Evolutionary conservation across 2,329 filamentous ascomycete genomes (phyloP), one percentile per base, ranked within the genome.

Genomic region (Metarhizium anisopliae): DNA sequence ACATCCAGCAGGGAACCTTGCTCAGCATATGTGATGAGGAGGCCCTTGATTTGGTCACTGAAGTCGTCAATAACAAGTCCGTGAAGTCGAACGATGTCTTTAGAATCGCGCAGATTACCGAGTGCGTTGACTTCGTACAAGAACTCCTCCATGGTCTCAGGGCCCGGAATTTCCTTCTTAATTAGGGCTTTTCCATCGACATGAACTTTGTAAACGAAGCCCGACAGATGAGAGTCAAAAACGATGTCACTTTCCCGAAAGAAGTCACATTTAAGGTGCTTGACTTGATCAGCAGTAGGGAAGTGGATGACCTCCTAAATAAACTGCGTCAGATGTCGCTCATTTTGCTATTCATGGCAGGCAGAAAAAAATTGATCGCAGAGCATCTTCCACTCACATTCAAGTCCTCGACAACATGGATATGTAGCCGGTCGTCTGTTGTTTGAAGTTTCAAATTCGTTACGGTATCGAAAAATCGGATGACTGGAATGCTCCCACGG

Each of bases 161-260:
- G 93, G 1, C 93, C 92, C 0, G 94, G 94, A 16, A 99, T 97
- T 67, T 99, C 94, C 70, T 99, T 99, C 71, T 97, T 97, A 72
- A 99, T 96, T 64, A 91, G 86, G 2, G 83, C 75, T 56, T 79
- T 74, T 10, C 82, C 84, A 56, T 82, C 76, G 40, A 91, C 82
- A 14, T 76, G 80, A 56, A 99, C 90, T 68, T 95, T 95, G 78
- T 97, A 99, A 18, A 97, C 94, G 67, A 97, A 99, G 1, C 94
- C 94, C 25, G 93, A 97, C 69, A 97, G 83, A 73, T 99, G 94
- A 1, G 90, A 89, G 62, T 95, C 89, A 64, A 99, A 96, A 47
- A 83, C 77, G 40, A 99, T 77, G 42, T 90, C 83, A 51, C 81
- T 82, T 68, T 97, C 93, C 40, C 77, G 79, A 69, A 86, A 84